These are phyloP conservation scores for Trichophyton verrucosum DNA, from an alignment of 2,329 filamentous ascomycete genomes.

Conservation along the genomic window DNA sequence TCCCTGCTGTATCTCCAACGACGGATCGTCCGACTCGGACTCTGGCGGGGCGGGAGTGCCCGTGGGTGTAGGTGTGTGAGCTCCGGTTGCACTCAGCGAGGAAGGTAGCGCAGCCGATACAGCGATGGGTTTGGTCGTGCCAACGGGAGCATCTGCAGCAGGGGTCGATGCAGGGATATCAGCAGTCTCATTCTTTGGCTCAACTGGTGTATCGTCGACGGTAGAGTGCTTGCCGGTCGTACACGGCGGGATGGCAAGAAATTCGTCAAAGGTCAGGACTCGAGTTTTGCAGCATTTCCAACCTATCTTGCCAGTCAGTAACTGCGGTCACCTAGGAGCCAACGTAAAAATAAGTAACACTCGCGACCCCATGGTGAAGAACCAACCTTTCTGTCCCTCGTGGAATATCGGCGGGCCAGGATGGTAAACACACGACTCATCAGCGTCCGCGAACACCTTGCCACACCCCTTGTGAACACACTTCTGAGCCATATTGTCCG, in stretches of 20 bases:
- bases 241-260: constrained; percentile 83
- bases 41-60: constrained; percentile 49
- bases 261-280: constrained; percentile 95
- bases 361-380: neutral
- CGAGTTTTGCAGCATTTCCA: constrained; percentile 99
- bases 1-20: constrained; percentile 58
- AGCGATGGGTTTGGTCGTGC: constrained; percentile 16
- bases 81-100: constrained; percentile 21
- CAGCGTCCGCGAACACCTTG: constrained; percentile 68
- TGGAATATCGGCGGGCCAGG: constrained; percentile 90
- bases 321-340: neutral
- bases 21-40: constrained; percentile 76
- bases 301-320: constrained; percentile 43
- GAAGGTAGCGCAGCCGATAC: constrained; percentile 19
- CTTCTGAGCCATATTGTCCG: constrained; percentile 43
- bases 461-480: constrained; percentile 95
- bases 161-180: neutral
- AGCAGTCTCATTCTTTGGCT: constrained; percentile 25
- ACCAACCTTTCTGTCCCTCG: constrained; percentile 90
- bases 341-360: neutral
- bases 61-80: constrained; percentile 25
- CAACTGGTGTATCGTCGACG: constrained; percentile 56
- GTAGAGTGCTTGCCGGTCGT: constrained; percentile 87
- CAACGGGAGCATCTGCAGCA: constrained; percentile 12
- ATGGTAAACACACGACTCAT: constrained; percentile 82